phyloP scores from a whole-genome alignment of 306 rosid genomes.

The Calophaca sinica region DNA sequence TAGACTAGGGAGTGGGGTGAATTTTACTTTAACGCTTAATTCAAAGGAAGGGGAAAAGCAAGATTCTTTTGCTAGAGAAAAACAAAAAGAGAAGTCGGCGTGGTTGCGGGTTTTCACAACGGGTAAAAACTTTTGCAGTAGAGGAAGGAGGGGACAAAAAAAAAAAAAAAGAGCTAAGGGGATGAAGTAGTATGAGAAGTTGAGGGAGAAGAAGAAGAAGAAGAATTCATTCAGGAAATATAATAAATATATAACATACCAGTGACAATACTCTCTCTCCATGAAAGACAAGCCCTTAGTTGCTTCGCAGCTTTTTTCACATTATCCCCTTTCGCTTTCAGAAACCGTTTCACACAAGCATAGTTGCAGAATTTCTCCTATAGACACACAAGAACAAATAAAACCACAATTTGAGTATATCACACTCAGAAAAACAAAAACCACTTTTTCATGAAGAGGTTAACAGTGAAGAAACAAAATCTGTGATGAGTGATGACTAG shows the following conservation, averaged over 20 bases:
- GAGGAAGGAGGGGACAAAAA: background rate
- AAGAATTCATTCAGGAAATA: background rate
- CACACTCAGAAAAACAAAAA: too few relatives aligned
- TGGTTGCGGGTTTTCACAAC: constrained; percentile 35
- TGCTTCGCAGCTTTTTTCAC: constrained; percentile 93
- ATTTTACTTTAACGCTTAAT: constrained; percentile 55
- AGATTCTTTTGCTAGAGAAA: constrained; percentile 64
- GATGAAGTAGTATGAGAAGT: background rate
- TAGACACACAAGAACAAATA: background rate
- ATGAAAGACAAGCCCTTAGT: constrained; percentile 89
- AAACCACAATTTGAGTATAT: background rate
- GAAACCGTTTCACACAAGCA: constrained; percentile 82
- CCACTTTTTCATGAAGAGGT: background rate
- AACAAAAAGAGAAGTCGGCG: constrained; percentile 54
- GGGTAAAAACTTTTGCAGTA: constrained; percentile 35
- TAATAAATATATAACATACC: constrained; percentile 51
- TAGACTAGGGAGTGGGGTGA: constrained; percentile 35
- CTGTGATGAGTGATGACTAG: background rate
- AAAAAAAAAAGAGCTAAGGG: too few relatives aligned
- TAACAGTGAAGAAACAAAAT: background rate
- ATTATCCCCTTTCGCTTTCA: constrained; percentile 80
- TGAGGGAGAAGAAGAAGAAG: constrained; percentile 32
- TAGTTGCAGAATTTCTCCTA: constrained; percentile 95
- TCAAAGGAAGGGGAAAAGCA: constrained; percentile 62
- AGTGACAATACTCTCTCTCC: constrained; percentile 86